Evolutionary conservation across 768 basidiomycete species (phyloP).

Genomic region (Naganishia vishniacii): DNA sequence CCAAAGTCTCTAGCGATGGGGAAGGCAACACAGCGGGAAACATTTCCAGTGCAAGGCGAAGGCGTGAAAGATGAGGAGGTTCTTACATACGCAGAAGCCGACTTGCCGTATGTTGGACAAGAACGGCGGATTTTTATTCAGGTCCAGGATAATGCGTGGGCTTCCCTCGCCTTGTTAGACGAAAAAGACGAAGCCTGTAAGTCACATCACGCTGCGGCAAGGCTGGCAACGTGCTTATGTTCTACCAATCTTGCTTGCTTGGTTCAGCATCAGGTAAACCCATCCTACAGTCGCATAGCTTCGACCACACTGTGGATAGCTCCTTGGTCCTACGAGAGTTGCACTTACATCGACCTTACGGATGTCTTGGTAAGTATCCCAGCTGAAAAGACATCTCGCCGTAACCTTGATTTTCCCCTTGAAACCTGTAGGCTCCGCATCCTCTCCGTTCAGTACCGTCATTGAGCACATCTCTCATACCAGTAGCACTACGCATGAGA

Average conservation of each 20-base stretch:
- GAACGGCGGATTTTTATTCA: not conserved
- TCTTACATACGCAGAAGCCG: slow-evolving; percentile 12
- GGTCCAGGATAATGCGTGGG: not conserved
- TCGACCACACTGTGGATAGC: not conserved
- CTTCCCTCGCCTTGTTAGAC: not conserved
- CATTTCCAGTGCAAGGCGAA: slow-evolving; percentile 39
- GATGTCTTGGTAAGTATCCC: not conserved
- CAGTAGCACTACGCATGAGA: slow-evolving; percentile 3
- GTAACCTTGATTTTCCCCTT: no score
- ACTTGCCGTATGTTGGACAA: not conserved
- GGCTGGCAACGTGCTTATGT: not conserved
- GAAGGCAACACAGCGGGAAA: slow-evolving; percentile 3
- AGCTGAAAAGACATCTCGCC: not conserved
- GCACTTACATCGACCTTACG: not conserved
- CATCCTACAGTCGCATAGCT: slow-evolving; percentile 5
- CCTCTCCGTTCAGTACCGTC: slow-evolving; percentile 27
- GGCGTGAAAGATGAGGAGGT: slow-evolving; percentile 33
- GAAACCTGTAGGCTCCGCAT: slow-evolving; percentile 10
- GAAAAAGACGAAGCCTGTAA: not conserved
- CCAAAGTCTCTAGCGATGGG: slow-evolving; percentile 16
- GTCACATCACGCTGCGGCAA: not conserved
- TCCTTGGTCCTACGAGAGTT: slow-evolving; percentile 15
- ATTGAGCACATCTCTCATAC: slow-evolving; percentile 20
- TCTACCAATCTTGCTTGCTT: slow-evolving; percentile 19
- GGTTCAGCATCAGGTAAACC: slow-evolving; percentile 16